These are phyloP conservation scores for Penicillium ucsense DNA, from an alignment of 495 filamentous ascomycete species.

Conservation along the genomic window DNA sequence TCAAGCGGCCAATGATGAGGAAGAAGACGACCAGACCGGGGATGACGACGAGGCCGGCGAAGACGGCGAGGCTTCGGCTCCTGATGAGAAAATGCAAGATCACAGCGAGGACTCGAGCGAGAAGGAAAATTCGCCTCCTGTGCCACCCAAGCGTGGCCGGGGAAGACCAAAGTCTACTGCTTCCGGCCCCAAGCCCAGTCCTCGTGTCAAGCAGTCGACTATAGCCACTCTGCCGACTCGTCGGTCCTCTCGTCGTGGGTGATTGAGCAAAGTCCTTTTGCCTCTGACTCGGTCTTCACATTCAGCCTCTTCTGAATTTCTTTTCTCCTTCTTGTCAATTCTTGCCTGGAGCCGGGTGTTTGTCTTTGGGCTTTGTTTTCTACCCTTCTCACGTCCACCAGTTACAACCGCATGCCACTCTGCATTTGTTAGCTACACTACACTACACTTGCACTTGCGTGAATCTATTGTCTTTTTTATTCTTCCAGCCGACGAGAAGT, in stretches of 20 bases:
- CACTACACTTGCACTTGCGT: not conserved
- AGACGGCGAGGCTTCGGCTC: slow-evolving; percentile 8
- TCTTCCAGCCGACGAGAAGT: slow-evolving; percentile 13
- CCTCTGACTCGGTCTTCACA: no score
- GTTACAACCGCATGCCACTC: no score
- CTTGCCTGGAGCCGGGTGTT: not conserved
- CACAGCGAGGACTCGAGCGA: slow-evolving; percentile 9
- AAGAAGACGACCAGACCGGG: slow-evolving; percentile 36
- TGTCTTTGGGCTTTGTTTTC: no score
- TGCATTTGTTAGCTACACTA: no score
- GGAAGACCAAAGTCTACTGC: slow-evolving; percentile 4
- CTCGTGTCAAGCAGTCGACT: slow-evolving; percentile 7
- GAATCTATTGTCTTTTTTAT: not conserved
- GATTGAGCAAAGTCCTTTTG: not conserved
- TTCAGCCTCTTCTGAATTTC: no score
- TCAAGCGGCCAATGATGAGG: slow-evolving; percentile 14
- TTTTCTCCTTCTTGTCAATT: slow-evolving; percentile 5
- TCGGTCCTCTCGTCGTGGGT: slow-evolving; percentile 31
- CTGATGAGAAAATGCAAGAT: slow-evolving; percentile 4
- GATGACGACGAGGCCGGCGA: slow-evolving; percentile 17
- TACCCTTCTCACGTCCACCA: no score
- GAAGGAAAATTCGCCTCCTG: slow-evolving; percentile 17
- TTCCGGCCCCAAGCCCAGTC: slow-evolving; percentile 9
- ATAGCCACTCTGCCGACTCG: slow-evolving; percentile 27
- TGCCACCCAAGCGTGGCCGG: slow-evolving; percentile 13